phyloP scores from a whole-genome alignment of 108 stramenopile species.

The Skeletonema menzelii region DNA sequence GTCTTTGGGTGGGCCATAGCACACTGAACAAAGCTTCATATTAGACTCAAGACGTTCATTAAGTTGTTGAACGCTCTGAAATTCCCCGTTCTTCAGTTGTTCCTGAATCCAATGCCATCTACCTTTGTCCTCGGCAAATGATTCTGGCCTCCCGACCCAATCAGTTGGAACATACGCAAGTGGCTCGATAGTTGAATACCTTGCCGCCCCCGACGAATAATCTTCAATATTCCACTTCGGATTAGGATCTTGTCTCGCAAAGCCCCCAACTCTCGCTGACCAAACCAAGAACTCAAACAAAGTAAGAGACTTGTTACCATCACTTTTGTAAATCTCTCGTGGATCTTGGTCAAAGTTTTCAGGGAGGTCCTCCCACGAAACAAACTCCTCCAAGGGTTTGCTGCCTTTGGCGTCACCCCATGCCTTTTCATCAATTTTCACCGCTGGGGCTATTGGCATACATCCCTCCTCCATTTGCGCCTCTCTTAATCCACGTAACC shows the following conservation, averaged over 20 bases:
- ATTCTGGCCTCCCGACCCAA: neutral
- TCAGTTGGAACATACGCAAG: neutral
- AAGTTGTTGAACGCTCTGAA: neutral
- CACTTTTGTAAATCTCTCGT: too few species aligned
- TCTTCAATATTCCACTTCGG: constrained; percentile 1
- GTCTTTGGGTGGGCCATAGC: neutral
- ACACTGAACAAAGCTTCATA: neutral
- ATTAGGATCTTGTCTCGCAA: neutral
- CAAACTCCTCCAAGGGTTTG: too few species aligned
- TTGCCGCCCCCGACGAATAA: neutral
- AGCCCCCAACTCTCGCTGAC: too few species aligned
- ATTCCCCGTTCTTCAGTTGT: neutral
- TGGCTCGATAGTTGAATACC: neutral
- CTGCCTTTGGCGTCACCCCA: too few species aligned
- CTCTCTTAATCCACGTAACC: too few species aligned
- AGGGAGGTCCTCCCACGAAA: too few species aligned
- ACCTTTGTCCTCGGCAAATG: neutral
- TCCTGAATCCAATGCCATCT: neutral
- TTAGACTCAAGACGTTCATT: neutral
- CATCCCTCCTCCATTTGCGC: too few species aligned
- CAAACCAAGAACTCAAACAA: too few species aligned
- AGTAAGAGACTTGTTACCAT: too few species aligned
- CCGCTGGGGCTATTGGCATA: too few species aligned
- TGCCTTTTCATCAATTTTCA: too few species aligned
- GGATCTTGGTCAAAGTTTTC: too few species aligned